Percentiles rank a stretch among this genome's conserved stretches.
Evolutionary conservation across 768 basidiomycete species (phyloP).

Genomic region (Suillus cothurnatus): DNA sequence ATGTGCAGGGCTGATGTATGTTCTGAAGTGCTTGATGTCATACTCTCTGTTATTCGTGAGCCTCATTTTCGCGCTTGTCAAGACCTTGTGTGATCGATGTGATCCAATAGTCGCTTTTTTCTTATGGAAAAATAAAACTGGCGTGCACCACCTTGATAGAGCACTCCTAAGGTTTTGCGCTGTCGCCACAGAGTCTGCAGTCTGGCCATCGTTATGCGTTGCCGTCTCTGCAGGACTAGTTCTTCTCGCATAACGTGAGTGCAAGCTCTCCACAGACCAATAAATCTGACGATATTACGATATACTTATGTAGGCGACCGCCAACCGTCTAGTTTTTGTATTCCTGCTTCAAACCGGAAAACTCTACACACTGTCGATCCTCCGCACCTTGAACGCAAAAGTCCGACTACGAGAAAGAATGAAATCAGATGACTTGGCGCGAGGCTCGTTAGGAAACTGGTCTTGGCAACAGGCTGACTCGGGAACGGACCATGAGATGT

Average conservation of each 20-base stretch:
- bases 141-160: slow-evolving; percentile 37
- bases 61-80: background rate
- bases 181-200: slow-evolving; percentile 41
- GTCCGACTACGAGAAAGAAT: slow-evolving; percentile 32
- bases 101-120: slow-evolving; percentile 37
- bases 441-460: slow-evolving; percentile 43
- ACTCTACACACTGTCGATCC: slow-evolving; percentile 37
- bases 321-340: slow-evolving; percentile 46
- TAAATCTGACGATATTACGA: background rate
- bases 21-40: slow-evolving; percentile 40
- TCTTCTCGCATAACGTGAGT: slow-evolving; percentile 37
- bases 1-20: background rate
- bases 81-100: background rate
- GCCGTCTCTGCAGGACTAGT: slow-evolving; percentile 32
- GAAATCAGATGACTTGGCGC: slow-evolving; percentile 42
- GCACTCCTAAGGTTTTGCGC: slow-evolving; percentile 41
- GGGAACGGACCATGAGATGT: background rate
- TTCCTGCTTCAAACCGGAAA: slow-evolving; percentile 54
- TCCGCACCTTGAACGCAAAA: slow-evolving; percentile 34
- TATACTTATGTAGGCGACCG: slow-evolving; percentile 21
- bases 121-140: slow-evolving; percentile 43
- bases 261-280: background rate
- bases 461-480: slow-evolving; percentile 30
- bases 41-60: slow-evolving; percentile 42
- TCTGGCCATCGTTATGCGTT: slow-evolving; percentile 37